Evolutionary conservation across 2,329 filamentous ascomycete species (phyloP), one percentile per base, ranked within the genome.

Genomic region (Beauveria bassiana): DNA sequence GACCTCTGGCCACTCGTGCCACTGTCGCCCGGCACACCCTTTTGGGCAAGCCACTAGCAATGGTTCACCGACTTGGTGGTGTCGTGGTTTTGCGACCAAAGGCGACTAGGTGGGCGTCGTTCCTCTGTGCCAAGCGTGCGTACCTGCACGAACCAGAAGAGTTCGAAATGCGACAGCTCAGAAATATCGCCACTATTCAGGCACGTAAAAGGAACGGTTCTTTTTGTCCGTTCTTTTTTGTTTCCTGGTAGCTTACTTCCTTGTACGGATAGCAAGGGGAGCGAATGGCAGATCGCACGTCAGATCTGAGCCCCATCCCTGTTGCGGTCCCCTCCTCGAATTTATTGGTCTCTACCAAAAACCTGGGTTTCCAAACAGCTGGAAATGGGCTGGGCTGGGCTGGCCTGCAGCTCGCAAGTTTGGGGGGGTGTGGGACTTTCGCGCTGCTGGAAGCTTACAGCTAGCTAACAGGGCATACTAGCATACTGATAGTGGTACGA

Each of bases 331-430:
- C 45, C 26, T 42, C 38, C 43, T 22, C 38, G 10, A 31, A 10
- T 9, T 31, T 9, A 31, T 31, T 31, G 10, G 28, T 31, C 28
- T 43, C 56, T 49, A 9, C 54, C 45, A 51, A 42, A 38, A 28
- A 38, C 20, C 28, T 57, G 54, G 54, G 43, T 49, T 28, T 38
- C 56, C 56, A 51, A 43, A 51, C 46, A 28, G 56, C 56, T 50
- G 56, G 54, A 31, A 59, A 59, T 59, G 56, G 56, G 56, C 56
- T 51, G 46, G 31, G 46, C 55, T 58, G 55, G 55, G 55, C 55
- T 50, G 55, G 38, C 20, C 16, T 45, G 40, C 26, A 45, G 31
- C n/a, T 47, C 45, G 12, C 8, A 20, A 10, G 12, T 14, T 38
- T 26, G 34, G 26, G 43, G 42, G 54, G 28, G 54, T 49, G 54